phyloP scores from a whole-genome alignment of 2,329 filamentous ascomycete species.

The Canariomyces notabilis region DNA sequence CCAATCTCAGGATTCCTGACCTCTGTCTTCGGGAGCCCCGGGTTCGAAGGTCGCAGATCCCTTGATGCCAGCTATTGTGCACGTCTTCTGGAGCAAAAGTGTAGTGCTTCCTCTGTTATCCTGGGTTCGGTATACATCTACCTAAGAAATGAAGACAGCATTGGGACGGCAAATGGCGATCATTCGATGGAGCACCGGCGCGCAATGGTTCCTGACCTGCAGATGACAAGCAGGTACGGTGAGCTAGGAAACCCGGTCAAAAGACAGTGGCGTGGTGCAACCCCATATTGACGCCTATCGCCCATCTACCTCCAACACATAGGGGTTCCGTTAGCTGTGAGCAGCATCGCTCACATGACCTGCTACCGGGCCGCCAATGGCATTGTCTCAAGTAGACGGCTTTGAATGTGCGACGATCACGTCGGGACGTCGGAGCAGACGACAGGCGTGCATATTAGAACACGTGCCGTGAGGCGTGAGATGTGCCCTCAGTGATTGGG shows the following conservation, averaged over 20 bases:
- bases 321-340: slow-evolving; percentile 6
- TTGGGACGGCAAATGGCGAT: slow-evolving; percentile 17
- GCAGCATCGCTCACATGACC: slow-evolving; percentile 16
- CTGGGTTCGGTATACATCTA: not conserved
- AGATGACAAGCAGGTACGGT: slow-evolving; percentile 24
- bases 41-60: not conserved
- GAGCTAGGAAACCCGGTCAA: slow-evolving; percentile 23
- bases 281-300: slow-evolving; percentile 14
- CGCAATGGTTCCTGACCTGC: slow-evolving; percentile 17
- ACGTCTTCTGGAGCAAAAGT: no score
- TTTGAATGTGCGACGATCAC: slow-evolving; percentile 16
- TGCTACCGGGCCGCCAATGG: slow-evolving; percentile 11
- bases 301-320: slow-evolving; percentile 24
- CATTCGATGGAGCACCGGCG: slow-evolving; percentile 6
- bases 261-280: slow-evolving; percentile 16
- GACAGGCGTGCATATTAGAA: slow-evolving; percentile 15
- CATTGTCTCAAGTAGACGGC: slow-evolving; percentile 5
- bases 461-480: slow-evolving; percentile 18
- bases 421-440: slow-evolving; percentile 18
- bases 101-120: slow-evolving; percentile 1
- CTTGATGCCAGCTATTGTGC: not conserved
- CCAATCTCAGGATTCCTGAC: slow-evolving; percentile 1
- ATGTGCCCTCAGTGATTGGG: slow-evolving; percentile 10
- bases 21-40: slow-evolving; percentile 1
- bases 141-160: not conserved